Evolutionary conservation across 2,329 filamentous ascomycete species (phyloP).

Genomic region (Fusarium lateritium): DNA sequence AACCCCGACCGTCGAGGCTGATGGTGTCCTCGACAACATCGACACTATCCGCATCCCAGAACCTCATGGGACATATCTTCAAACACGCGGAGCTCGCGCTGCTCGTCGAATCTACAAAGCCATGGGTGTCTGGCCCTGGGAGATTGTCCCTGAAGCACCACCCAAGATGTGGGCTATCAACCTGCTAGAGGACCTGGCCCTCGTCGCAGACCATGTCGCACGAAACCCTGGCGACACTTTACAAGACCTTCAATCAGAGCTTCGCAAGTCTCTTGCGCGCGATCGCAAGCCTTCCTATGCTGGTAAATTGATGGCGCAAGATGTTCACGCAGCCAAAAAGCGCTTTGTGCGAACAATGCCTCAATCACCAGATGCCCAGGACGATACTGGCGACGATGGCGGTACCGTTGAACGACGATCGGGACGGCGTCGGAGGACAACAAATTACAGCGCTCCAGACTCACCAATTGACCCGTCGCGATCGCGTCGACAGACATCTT

Average conservation of each 20-base stretch:
- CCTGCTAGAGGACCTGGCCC: conserved; percentile 49
- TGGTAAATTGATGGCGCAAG: conserved; percentile 50
- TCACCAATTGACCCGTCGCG: conserved; percentile 37
- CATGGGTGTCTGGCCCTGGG: conserved; percentile 51
- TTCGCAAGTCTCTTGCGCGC: conserved; percentile 49
- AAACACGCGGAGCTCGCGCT: conserved; percentile 48
- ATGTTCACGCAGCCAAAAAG: conserved; percentile 50
- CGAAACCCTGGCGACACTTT: conserved; percentile 45
- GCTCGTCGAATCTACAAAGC: conserved; percentile 48
- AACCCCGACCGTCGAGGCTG: conserved; percentile 40
- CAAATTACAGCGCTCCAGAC: conserved; percentile 41
- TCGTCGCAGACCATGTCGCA: conserved; percentile 49
- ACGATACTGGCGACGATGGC: conserved; percentile 38
- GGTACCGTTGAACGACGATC: conserved; percentile 43
- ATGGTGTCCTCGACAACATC: conserved; percentile 42
- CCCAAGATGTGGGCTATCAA: conserved; percentile 52
- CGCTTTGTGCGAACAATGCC: conserved; percentile 45
- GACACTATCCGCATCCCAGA: conserved; percentile 48
- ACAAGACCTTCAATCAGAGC: conserved; percentile 48
- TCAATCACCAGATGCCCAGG: conserved; percentile 44
- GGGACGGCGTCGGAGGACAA: conserved; percentile 39
- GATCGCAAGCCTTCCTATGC: conserved; percentile 51
- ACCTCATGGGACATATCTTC: conserved; percentile 45
- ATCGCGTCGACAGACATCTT: conserved; percentile 41
- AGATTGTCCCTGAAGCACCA: conserved; percentile 50